Evolutionary conservation across 306 rosid genomes (phyloP), one percentile per base, ranked within the genome.

Genomic region (Mimosa pudica): DNA sequence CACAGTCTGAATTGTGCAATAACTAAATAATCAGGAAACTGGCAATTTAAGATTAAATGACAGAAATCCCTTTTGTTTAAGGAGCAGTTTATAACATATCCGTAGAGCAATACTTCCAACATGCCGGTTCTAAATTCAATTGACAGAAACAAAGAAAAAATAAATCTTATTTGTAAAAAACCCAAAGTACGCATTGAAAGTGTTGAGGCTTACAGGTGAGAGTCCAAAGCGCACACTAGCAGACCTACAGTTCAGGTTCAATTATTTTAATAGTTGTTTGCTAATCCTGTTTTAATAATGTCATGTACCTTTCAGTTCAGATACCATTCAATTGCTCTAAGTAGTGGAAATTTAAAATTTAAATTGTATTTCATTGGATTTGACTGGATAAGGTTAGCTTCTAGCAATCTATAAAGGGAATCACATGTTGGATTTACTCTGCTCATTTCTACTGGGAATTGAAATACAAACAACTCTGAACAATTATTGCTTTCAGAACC

Each of bases 1-100:
- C 76, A 72, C 71, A 18, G 70, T 60, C 77, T 74, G 78, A 74
- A 62, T 74, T 8, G 48, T 68, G 61, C 78, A 57, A 32, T 74
- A 74, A 58, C 24, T 13, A 20, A 51, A 42, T 61, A 75, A 24
- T 10, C 45, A 60, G 24, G 33, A 75, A 9, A 44, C 12, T 12
- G 35, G 12, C 12, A 60, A 16, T 44, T 55, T 17, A 55, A 6
- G 4, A 1, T 55, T 17, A 3, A 55, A 55, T 55, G n/a, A 55
- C 18, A 32, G 52, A 17, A 36, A 73, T 18, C 10, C 66, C 66
- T 5, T 17, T 71, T 49, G 16, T 48, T 49, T 13, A 8, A 14
- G 63, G 16, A 52, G 5, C 36, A 32, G 47, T 72, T 55, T 16
- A 72, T 71, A 41, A 67, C 52, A 51, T 32, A 49, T 72, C 32